Percentiles rank a stretch among this genome's conserved stretches.
These are phyloP conservation scores for Neopestalotiopsis sp. DNA, from an alignment of 2,329 filamentous ascomycete genomes.

Conservation along the genomic window DNA sequence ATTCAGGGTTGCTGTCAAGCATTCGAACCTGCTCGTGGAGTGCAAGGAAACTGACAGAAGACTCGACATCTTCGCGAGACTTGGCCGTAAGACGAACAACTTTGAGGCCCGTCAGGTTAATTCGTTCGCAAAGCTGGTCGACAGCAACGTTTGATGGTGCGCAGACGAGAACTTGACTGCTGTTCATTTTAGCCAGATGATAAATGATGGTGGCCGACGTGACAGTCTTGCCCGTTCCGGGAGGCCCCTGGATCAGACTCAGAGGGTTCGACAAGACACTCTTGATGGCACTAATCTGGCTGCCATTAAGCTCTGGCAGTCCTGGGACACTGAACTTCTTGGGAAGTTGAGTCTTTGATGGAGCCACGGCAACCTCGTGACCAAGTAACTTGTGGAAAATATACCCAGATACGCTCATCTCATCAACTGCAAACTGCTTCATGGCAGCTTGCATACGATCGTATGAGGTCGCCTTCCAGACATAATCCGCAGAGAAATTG, in stretches of 20 bases:
- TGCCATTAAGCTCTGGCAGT: conserved; percentile 91
- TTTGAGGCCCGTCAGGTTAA: conserved; percentile 93
- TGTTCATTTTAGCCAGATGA: conserved; percentile 93
- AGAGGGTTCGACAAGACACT: conserved; percentile 92
- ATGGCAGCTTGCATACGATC: conserved; percentile 99
- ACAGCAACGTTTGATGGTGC: conserved; percentile 98
- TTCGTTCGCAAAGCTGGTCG: conserved; percentile 96
- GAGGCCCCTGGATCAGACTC: conserved; percentile 94
- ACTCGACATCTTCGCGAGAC: conserved; percentile 97
- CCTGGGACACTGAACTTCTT: conserved; percentile 97
- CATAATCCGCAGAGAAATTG: conserved; percentile 98
- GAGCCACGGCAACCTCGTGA: conserved; percentile 90
- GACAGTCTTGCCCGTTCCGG: conserved; percentile 97
- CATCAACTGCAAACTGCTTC: conserved; percentile 98
- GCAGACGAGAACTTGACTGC: conserved; percentile 92
- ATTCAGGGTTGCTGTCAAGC: conserved; percentile 94
- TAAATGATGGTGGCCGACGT: conserved; percentile 99
- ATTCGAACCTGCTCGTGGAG: conserved; percentile 97
- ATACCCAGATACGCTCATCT: conserved; percentile 97
- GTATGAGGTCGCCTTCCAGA: conserved; percentile 99
- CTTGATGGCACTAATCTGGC: conserved; percentile 96
- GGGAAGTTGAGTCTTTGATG: conserved; percentile 93
- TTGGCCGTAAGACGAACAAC: conserved; percentile 98
- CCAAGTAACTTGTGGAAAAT: conserved; percentile 97
- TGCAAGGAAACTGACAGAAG: conserved; percentile 94